These are phyloP conservation scores for Phlegmacium glaucopus DNA, from an alignment of 768 basidiomycete genomes.

Conservation along the genomic window DNA sequence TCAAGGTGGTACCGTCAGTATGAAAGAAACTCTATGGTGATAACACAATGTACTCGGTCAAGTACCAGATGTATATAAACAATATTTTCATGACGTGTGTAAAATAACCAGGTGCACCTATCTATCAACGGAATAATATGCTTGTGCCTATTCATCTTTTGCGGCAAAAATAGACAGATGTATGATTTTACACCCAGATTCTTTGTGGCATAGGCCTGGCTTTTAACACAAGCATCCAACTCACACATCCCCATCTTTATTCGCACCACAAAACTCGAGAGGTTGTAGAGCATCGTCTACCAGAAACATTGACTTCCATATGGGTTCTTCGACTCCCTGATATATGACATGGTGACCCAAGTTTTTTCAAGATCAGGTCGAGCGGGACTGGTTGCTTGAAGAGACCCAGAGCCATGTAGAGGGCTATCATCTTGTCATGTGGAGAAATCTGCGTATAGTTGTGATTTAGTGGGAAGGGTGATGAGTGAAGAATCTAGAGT, in stretches of 20 bases:
- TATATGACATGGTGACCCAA: conserved; percentile 56
- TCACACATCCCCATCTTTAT: conserved; percentile 56
- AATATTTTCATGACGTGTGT: too few species aligned
- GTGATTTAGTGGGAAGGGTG: conserved; percentile 72
- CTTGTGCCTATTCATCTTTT: too few species aligned
- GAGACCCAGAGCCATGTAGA: conserved; percentile 62
- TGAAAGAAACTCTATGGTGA: too few species aligned
- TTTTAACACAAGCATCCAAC: conserved; percentile 62
- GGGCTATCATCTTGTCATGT: conserved; percentile 85
- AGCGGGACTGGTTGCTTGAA: conserved; percentile 36
- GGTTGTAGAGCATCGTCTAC: conserved; percentile 74
- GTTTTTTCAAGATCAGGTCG: conserved; percentile 33
- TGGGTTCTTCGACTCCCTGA: background rate
- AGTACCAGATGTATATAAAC: too few species aligned
- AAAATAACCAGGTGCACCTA: too few species aligned
- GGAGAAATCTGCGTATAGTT: conserved; percentile 79
- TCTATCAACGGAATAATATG: too few species aligned
- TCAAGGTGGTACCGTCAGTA: too few species aligned
- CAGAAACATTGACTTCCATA: conserved; percentile 37
- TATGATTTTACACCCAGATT: too few species aligned
- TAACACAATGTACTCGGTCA: too few species aligned
- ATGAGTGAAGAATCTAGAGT: conserved; percentile 60
- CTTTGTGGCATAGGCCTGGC: conserved; percentile 75
- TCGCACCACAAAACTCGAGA: conserved; percentile 54
- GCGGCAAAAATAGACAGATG: too few species aligned